Evolutionary conservation across 2,329 filamentous ascomycete species (phyloP).

Genomic region (Massarina eburnea): DNA sequence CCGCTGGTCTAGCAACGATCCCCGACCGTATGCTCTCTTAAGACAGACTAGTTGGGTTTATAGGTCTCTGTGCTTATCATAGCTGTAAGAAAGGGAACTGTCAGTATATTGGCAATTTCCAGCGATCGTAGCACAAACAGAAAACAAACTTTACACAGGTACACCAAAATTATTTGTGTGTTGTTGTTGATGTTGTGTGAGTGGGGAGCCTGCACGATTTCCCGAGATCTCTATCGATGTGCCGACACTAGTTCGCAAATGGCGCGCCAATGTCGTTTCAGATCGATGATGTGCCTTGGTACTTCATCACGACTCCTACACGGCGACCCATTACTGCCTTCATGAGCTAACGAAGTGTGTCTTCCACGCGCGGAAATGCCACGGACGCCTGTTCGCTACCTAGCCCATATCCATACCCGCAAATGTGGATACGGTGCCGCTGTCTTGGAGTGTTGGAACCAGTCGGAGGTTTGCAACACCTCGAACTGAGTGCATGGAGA

Average conservation of each 20-base stretch:
- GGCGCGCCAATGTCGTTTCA: background rate
- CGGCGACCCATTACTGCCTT: no score
- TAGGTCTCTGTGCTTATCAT: no score
- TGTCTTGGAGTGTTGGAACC: background rate
- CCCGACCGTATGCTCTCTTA: no score
- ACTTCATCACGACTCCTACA: background rate
- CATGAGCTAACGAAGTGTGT: background rate
- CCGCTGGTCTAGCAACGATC: no score
- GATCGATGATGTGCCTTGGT: background rate
- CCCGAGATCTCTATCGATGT: background rate
- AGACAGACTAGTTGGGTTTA: no score
- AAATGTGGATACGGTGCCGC: background rate
- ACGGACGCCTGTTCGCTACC: background rate
- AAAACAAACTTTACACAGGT: no score
- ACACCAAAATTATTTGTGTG: background rate
- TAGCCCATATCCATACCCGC: background rate
- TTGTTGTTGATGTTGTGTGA: background rate
- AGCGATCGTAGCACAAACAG: no score
- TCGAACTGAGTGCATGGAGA: background rate
- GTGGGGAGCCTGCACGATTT: background rate
- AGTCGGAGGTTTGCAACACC: background rate
- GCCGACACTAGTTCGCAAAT: background rate
- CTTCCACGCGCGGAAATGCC: background rate
- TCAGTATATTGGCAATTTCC: no score
- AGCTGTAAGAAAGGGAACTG: no score